Percentiles rank a stretch among this genome's conserved stretches.
These are phyloP conservation scores for Pistacia vera DNA, from an alignment of 345 rosid species.

Conservation along the genomic window DNA sequence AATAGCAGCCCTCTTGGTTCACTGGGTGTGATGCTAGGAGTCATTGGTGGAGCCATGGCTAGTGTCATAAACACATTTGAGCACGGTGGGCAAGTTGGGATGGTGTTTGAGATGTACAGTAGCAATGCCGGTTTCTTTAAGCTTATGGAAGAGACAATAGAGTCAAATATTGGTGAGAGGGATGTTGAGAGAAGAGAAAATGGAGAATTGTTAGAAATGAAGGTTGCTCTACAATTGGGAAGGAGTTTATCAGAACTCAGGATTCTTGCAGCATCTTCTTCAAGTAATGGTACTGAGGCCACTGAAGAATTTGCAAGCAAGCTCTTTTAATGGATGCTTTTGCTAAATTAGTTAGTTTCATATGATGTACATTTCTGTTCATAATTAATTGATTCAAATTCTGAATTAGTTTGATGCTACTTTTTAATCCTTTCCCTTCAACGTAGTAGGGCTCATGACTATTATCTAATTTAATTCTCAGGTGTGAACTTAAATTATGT, in stretches of 20 bases:
- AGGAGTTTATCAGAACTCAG: constrained; percentile 49
- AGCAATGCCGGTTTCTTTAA: constrained; percentile 51
- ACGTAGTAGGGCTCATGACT: too few species aligned
- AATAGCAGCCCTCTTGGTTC: not conserved
- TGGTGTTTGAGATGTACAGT: constrained; percentile 61
- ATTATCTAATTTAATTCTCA: too few species aligned
- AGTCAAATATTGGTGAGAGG: constrained; percentile 35
- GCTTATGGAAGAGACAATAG: constrained; percentile 44
- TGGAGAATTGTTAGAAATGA: constrained; percentile 38
- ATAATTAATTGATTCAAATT: not conserved
- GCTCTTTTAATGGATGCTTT: constrained; percentile 34
- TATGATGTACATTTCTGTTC: not conserved
- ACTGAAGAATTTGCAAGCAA: constrained; percentile 55
- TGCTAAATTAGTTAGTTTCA: not conserved
- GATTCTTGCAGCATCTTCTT: constrained; percentile 25
- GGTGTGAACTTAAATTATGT: too few species aligned
- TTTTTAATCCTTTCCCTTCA: too few species aligned
- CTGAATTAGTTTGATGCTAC: too few species aligned
- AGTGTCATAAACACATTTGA: constrained; percentile 40
- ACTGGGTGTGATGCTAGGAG: constrained; percentile 36
- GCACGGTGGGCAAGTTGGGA: constrained; percentile 56
- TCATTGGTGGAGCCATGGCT: constrained; percentile 42
- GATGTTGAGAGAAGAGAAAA: constrained; percentile 43
- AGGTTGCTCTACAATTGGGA: constrained; percentile 51
- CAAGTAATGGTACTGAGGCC: constrained; percentile 11